Evolutionary conservation across 441 rosid genomes (phyloP).

Genomic region (Isatis lusitanica): DNA sequence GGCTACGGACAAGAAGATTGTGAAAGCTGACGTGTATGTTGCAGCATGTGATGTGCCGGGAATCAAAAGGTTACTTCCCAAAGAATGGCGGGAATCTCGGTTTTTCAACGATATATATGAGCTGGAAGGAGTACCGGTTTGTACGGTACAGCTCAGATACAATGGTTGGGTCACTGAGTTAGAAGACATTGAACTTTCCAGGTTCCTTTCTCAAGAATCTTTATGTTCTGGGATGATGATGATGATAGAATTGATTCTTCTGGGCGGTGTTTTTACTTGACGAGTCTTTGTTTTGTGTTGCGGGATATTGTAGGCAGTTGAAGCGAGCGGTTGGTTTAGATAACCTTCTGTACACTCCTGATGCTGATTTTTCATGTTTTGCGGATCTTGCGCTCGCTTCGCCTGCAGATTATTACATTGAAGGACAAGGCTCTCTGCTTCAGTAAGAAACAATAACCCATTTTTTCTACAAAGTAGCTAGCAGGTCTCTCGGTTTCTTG

Average conservation of each 20-base stretch:
- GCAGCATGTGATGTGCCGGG: conserved; percentile 99
- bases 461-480: neutral
- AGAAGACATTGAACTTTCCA: conserved; percentile 73
- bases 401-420: conserved; percentile 92
- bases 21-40: conserved; percentile 90
- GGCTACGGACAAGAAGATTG: conserved; percentile 80
- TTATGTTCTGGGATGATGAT: conserved; percentile 9
- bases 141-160: conserved; percentile 93
- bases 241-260: neutral
- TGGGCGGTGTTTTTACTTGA: neutral
- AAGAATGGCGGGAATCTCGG: conserved; percentile 73
- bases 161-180: conserved; percentile 98
- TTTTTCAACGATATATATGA: conserved; percentile 80
- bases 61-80: conserved; percentile 84
- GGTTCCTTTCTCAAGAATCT: conserved; percentile 45
- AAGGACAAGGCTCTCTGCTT: conserved; percentile 94
- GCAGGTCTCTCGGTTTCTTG: neutral
- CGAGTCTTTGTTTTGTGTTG: neutral
- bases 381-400: conserved; percentile 92
- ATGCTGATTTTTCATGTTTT: conserved; percentile 98
- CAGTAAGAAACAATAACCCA: conserved; percentile 57
- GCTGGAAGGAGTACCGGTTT: conserved; percentile 91
- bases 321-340: conserved; percentile 80
- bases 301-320: conserved; percentile 58
- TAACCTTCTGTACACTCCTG: conserved; percentile 94